Percentiles rank a stretch among this genome's conserved stretches.
Conservation (phyloP, 768 basidiomycete species). For the Trametes cubensis region DNA sequence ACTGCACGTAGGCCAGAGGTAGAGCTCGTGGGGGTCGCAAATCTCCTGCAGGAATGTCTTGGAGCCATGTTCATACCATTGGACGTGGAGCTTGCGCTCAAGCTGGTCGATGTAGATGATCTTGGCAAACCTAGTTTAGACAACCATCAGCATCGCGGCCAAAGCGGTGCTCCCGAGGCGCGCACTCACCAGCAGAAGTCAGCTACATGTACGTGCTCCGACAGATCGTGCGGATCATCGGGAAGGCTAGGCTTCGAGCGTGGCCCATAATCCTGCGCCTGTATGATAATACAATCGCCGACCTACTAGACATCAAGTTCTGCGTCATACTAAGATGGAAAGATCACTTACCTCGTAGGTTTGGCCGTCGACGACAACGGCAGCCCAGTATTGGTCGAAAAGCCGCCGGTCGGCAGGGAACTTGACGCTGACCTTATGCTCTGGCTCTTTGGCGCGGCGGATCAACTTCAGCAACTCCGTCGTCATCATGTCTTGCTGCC, state of each 20-base stretch:
- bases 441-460: conserved; percentile 1
- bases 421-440: not conserved
- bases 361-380: conserved; percentile 46
- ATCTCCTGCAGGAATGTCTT: conserved; percentile 64
- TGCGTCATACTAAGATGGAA: not conserved
- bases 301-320: conserved; percentile 43
- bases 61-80: conserved; percentile 75
- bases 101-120: conserved; percentile 56
- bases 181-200: conserved; percentile 64
- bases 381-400: conserved; percentile 31
- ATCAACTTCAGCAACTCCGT: conserved; percentile 7
- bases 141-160: not conserved
- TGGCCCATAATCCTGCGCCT: conserved; percentile 39
- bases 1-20: conserved; percentile 57
- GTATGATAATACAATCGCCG: conserved; percentile 64
- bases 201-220: conserved; percentile 45
- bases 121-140: conserved; percentile 60
- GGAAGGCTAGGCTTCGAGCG: conserved; percentile 41
- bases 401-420: conserved; percentile 12
- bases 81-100: conserved; percentile 56
- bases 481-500: conserved; percentile 7
- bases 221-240: conserved; percentile 37
- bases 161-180: not conserved
- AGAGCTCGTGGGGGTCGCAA: conserved; percentile 65
- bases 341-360: conserved; percentile 37